Evolutionary conservation across 1,284 basidiomycete species (phyloP), one percentile per base, ranked within the genome.

Genomic region (Vanrija pseudolonga): DNA sequence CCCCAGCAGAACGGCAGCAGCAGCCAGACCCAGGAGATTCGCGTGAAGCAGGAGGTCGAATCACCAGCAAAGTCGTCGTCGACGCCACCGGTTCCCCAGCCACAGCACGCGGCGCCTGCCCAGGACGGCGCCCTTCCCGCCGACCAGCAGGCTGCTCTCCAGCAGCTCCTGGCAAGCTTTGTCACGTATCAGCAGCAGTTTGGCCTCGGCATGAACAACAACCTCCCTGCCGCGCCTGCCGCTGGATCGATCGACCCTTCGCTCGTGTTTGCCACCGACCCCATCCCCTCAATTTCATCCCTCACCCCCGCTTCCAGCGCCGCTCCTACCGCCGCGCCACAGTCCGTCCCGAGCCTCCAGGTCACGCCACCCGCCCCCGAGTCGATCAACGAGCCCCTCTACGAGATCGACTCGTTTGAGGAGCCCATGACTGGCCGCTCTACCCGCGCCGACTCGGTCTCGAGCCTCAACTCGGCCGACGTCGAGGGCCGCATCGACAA

Each of bases 21-120:
- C 32, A 45, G 22, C 48, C 60, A 32, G 61, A 60, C 24, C 28
- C 59, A 40, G n/a, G 49, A 56, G 18, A 47, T 62, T 46, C 51
- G 50, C 36, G 48, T 74, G 57, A 74, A 74, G 61, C 54, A 67
- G 55, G 72, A 74, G 57, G 28, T 68, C 19, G 71, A 73, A 20
- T 28, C 53, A 23, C 51, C 57, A 39, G 18, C 56, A n/a, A 47
- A 47, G 23, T 53, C 51, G 5, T 53, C 51, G 5, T 56, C 46
- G 39, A 53, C 56, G 6, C 22, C 50, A 6, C 23, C 55, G 43
- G 14, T 47, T 19, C 46, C 24, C 20, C 44, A 42, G 41, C 24
- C 14, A 32, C 41, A 45, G 28, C 57, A 22, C n/a, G n/a, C n/a
- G 49, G 37, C 38, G 11, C 43, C 32, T 38, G 48, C 19, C 11